These are phyloP conservation scores for Immersiella caudata DNA, from an alignment of 495 filamentous ascomycete species.

Conservation along the genomic window DNA sequence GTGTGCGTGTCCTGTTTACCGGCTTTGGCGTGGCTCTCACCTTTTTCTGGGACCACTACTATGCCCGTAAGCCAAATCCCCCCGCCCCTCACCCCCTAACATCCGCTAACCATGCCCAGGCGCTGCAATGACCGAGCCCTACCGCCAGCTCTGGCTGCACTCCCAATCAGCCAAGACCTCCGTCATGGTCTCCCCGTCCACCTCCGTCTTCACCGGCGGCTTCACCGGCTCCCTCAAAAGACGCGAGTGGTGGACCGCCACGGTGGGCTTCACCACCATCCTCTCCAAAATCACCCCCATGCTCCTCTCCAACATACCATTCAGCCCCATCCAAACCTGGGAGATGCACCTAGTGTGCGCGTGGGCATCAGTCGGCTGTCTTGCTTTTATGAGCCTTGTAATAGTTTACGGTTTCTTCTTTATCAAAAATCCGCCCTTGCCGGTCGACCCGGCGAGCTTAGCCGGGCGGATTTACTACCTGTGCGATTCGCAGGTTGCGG, in stretches of 20 bases:
- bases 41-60: slow-evolving; percentile 42
- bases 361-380: slow-evolving; percentile 9
- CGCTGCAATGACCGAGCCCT: slow-evolving; percentile 3
- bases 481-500: neutral
- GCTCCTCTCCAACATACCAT: slow-evolving; percentile 17
- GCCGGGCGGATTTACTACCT: slow-evolving; percentile 13
- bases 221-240: neutral
- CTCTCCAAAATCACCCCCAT: slow-evolving; percentile 19
- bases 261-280: neutral
- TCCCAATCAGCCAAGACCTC: neutral
- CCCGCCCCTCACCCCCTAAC: neutral
- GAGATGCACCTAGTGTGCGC: slow-evolving; percentile 6
- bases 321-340: slow-evolving; percentile 19
- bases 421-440: slow-evolving; percentile 6
- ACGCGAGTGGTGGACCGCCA: neutral
- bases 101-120: neutral
- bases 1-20: slow-evolving; percentile 47
- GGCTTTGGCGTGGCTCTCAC: slow-evolving; percentile 42
- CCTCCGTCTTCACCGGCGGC: slow-evolving; percentile 5
- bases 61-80: slow-evolving; percentile 34
- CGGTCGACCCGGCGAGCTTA: slow-evolving; percentile 3
- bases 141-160: slow-evolving; percentile 4
- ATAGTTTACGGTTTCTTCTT: slow-evolving; percentile 6
- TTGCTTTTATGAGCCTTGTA: slow-evolving; percentile 14
- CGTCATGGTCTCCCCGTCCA: slow-evolving; percentile 1